Evolutionary conservation across 2,329 filamentous ascomycete genomes (phyloP), one percentile per base, ranked within the genome.

Genomic region (Cercospora zeina): DNA sequence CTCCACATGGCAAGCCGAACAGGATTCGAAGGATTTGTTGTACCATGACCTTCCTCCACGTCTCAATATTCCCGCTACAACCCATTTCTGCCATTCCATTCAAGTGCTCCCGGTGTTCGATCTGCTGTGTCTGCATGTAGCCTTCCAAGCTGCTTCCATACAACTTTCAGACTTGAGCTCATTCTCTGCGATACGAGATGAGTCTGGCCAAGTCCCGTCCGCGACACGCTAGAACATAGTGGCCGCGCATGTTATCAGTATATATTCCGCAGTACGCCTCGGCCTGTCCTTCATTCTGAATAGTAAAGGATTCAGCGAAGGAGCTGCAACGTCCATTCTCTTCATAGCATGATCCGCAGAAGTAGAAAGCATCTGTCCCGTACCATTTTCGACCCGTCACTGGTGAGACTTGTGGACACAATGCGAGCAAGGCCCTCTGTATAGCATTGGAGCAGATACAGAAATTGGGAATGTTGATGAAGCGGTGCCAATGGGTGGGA

Each of bases 381-480:
- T 50, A 50, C 45, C 45, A 50, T 13, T 21, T 24, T 33, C 47
- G 24, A n/a, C 4, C n/a, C 2, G 30, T 27, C 47, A 51, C 24
- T 7, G 47, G 13, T 10, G 47, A 27, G 24, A 21, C n/a, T 16
- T 7, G 19, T n/a, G 47, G 24, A 21, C 47, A 51, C 47, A 21
- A 4, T n/a, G 24, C 19, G 4, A 30, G 47, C 10, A 51, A 27
- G 30, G 47, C 30, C 13, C 8, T 51, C 47, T 30, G 4, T 3
- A 24, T 51, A 51, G 47, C 47, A 51, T 51, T 51, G 14, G 47
- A 51, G 47, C 47, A 51, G 3, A 51, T 51, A 21, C 47, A 51
- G 13, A 51, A 51, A 31, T 31, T 51, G 7, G 47, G 24, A 10
- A 51, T 16, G 4, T 51, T 33, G 47, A 24, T 51, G 24, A 30